Base-by-base conservation (phyloP, 805 yeast species). In the Kazachstania kunashirensis region DNA sequence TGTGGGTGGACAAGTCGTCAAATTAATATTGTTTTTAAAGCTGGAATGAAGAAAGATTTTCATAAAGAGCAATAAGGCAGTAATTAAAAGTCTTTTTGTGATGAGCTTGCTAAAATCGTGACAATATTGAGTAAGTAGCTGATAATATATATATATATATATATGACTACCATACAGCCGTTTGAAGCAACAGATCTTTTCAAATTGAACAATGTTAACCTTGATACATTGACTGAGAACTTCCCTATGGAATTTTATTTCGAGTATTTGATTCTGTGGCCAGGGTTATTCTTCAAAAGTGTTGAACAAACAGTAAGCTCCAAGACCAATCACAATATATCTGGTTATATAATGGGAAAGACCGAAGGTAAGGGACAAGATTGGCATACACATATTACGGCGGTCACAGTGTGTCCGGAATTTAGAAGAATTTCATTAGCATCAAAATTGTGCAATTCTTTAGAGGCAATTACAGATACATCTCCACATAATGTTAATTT, bases 321-420 rank as follows among this genome's bases (percentile, higher is more conserved):
- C 12, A 36, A 39, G 6, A 36, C 40, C 11, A 24, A 33, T 5
- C 37, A 40, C 27, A 43, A 50, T n/a, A 44, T 56, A 5, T 62
- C 83, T 24, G 89, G 88, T 0, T 81, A 82, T 54, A 79, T 92
- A 94, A 76, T 92, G 76, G 97, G 94, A n/a, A 92, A 92, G 57
- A 79, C 94, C 1, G 98, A 92, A 57, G 98, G 98, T 0, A 66
- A 66, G 25, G 75, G 70, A 5, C 74, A 70, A 32, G 92, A 86
- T 41, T 89, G 96, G 95, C 99, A 92, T 53, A 75, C 95, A 1
- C 99, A 92, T 57, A 86, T 92, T 34, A 85, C 97, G 0, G 97
- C 98, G 0, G 95, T 92, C 3, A 86, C 97, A 0, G 81, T 92
- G 1, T 80, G 81, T 41, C 79, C 84, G 10, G 78, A 75, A 36